These are phyloP conservation scores for Starmerella etchellsii DNA, from an alignment of 805 yeast species.

Conservation along the genomic window DNA sequence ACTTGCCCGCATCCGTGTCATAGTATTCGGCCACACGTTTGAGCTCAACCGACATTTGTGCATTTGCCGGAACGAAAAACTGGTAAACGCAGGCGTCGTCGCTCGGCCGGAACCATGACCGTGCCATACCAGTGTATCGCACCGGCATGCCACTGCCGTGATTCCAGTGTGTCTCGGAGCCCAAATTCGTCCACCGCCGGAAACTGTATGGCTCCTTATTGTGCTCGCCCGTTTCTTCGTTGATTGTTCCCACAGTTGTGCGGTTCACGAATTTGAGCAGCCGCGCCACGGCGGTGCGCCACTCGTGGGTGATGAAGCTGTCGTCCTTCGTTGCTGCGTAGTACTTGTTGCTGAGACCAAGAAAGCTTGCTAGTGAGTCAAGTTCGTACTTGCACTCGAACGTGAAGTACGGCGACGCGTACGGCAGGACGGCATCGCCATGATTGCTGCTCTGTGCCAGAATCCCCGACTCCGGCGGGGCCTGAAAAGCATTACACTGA, in stretches of 20 bases:
- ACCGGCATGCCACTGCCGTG: conserved; percentile 80
- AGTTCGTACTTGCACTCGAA: conserved; percentile 86
- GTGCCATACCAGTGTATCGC: conserved; percentile 51
- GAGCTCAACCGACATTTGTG: conserved; percentile 57
- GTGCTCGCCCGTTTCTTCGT: conserved; percentile 33
- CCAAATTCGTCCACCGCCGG: conserved; percentile 58
- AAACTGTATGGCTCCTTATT: conserved; percentile 47
- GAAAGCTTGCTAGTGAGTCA: conserved; percentile 72
- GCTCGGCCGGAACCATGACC: conserved; percentile 78
- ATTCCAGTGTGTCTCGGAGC: conserved; percentile 69
- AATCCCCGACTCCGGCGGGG: conserved; percentile 40
- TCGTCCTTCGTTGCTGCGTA: conserved; percentile 34
- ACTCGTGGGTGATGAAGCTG: conserved; percentile 35
- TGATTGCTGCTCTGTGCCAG: conserved; percentile 5
- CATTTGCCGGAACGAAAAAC: conserved; percentile 75
- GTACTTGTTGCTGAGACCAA: conserved; percentile 63
- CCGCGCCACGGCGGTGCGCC: conserved; percentile 48
- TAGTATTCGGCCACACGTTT: conserved; percentile 26
- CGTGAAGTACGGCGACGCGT: conserved; percentile 55
- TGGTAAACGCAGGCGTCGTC: conserved; percentile 78
- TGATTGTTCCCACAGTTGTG: conserved; percentile 32
- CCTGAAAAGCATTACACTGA: conserved; percentile 86
- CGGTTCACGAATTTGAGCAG: conserved; percentile 30
- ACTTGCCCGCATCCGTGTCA: conserved; percentile 17
- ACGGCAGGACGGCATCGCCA: conserved; percentile 52